Percentiles rank a stretch among this genome's conserved stretches.
phyloP scores from a whole-genome alignment of 2,329 filamentous ascomycete species.

The Tothia fuscella region DNA sequence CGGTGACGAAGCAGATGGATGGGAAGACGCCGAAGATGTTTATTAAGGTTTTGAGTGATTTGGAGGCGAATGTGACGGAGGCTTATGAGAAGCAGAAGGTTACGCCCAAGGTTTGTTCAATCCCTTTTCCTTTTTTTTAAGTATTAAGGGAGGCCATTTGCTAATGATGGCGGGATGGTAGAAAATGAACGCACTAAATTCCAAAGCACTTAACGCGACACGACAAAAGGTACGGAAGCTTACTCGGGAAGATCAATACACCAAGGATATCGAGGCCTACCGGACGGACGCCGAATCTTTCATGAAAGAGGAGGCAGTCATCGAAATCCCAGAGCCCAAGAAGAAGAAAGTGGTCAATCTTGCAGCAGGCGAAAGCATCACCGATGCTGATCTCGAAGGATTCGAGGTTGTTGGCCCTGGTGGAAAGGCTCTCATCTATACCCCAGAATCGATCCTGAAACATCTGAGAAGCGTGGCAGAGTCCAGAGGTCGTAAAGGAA shows the following conservation, averaged over 20 bases:
- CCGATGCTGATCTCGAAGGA: constrained; percentile 62
- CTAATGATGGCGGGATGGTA: constrained; percentile 2
- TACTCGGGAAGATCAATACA: constrained; percentile 70
- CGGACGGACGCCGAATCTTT: constrained; percentile 73
- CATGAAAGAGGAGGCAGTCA: constrained; percentile 75
- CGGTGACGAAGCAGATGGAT: constrained; percentile 42
- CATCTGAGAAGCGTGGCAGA: constrained; percentile 88
- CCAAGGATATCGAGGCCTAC: constrained; percentile 77
- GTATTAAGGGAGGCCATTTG: not conserved
- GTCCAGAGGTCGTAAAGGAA: constrained; percentile 97
- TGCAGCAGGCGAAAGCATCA: constrained; percentile 35
- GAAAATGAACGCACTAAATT: constrained; percentile 97
- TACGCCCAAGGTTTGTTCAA: constrained; percentile 52
- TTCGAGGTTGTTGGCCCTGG: constrained; percentile 83
- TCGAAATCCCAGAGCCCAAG: constrained; percentile 45
- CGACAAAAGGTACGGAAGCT: constrained; percentile 99
- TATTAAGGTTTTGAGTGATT: constrained; percentile 81
- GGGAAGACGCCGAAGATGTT: constrained; percentile 80
- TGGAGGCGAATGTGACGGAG: constrained; percentile 92
- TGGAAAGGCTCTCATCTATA: constrained; percentile 81
- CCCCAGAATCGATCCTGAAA: constrained; percentile 96
- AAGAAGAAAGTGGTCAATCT: constrained; percentile 40
- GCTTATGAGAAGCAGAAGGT: constrained; percentile 92
- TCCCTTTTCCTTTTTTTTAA: too few species aligned
- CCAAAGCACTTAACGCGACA: constrained; percentile 87